Base-by-base conservation (phyloP, 2,329 filamentous ascomycete species). In the Byssochlamys sp. region DNA sequence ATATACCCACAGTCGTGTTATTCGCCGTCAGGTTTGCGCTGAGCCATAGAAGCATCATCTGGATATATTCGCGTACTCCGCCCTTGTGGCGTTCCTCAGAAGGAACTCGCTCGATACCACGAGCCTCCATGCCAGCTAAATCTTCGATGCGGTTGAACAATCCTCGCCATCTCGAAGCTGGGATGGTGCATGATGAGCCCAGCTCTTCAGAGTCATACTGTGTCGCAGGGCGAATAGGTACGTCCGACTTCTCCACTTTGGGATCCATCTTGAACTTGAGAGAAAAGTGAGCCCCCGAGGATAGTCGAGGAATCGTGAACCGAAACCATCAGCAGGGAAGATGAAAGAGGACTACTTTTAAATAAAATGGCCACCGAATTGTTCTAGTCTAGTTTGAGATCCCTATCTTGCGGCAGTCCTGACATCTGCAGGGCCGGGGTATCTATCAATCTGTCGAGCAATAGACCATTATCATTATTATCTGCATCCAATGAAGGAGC, bases 1-100 rank as follows among this genome's bases (percentile, higher is more conserved):
- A 65, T n/a, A 76, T 69, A 7, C 74, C 75, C 6, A 74, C 67
- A 24, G 72, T 66, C 27, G 77, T 69, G 54, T 77, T 77, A 59
- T 74, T 76, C 0, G 70, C 67, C 1, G 70, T 68, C 60, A 75
- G 66, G 19, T 71, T 69, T 64, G 73, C 73, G 45, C 71, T 73
- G 52, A 74, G 71, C 72, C 72, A 75, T 53, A 75, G 59, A 35
- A 65, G 58, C 49, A 66, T 59, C 59, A 69, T 70, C 54, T 68
- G 65, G 35, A 65, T 52, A 45, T 62, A 63, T 10, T 56, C 59
- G 26, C 26, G 33, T 10, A 12, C 10, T 10, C 53, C 52, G 7
- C 50, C 55, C 48, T 51, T 49, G 33, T 59, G 57, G 11, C 59
- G 59, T 45, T 61, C 59, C 24, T 55, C 51, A 29, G 53, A 35